These are phyloP conservation scores for Exophiala sp. DNA, from an alignment of 2,329 filamentous ascomycete genomes.

Conservation along the genomic window DNA sequence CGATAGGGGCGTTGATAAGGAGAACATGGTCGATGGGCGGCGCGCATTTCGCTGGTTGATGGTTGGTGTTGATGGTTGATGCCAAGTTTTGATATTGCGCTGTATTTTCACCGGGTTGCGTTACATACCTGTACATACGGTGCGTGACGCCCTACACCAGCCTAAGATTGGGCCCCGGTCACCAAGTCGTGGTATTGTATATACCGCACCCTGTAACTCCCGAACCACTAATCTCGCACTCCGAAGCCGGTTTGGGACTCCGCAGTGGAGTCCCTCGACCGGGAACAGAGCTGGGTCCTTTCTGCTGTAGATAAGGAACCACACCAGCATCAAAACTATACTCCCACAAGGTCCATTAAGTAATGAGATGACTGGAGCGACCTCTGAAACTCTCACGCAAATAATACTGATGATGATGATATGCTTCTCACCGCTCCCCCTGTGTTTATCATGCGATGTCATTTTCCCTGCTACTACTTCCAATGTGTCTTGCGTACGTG, in stretches of 20 bases:
- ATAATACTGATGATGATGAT: not conserved
- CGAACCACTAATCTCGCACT: no score
- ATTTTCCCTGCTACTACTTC: not conserved
- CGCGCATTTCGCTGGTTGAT: not conserved
- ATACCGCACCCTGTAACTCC: no score
- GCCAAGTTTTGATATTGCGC: not conserved
- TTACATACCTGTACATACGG: no score
- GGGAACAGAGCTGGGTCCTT: not conserved
- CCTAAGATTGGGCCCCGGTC: no score
- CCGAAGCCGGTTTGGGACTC: not conserved
- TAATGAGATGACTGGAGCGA: not conserved
- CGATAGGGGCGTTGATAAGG: not conserved
- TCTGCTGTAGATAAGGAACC: conserved; percentile 3
- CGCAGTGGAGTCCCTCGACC: not conserved
- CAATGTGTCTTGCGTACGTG: not conserved
- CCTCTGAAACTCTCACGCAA: not conserved
- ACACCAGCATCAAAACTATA: not conserved
- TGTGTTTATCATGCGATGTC: not conserved
- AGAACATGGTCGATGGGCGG: not conserved
- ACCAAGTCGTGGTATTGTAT: no score
- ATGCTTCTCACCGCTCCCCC: not conserved
- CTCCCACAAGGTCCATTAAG: not conserved
- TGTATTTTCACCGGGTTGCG: no score
- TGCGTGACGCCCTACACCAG: no score
- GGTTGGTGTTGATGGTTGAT: not conserved